Evolutionary conservation across 768 basidiomycete genomes (phyloP), one percentile per base, ranked within the genome.

Genomic region (Stropharia rugosoannulata): DNA sequence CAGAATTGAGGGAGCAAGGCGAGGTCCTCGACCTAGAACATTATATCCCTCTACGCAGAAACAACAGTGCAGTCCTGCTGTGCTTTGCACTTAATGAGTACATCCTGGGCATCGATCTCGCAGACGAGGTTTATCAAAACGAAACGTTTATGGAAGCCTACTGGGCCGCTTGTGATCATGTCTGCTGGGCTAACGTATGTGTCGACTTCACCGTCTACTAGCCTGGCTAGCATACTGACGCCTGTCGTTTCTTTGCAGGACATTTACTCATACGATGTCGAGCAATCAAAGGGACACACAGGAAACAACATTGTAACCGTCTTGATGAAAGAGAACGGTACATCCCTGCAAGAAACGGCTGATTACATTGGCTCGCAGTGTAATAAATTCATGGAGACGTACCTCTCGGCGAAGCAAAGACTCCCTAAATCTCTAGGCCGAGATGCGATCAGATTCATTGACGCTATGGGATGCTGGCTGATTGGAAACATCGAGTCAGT

Each of bases 281-380:
- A 90, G 62, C 84, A 86, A 61, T 78, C 81, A 49, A 80, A 80
- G 61, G 88, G 86, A 16, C 80, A 83, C 49, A 74, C 70, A 25
- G 83, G 82, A 54, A 87, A 87, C 64, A 90, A 89, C 65, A 76
- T 89, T 60, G 73, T 90, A 49, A 85, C 84, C 8, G 84, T 88
- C 37, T 76, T 87, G 56, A 87, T 87, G 83, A 68, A 80, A 56
- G 78, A 80, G 59, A 76, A 76, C 51, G 62, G 69, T 18, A 67
- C 85, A 48, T 73, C 75, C 51, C 71, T 88, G 46, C 87, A 89
- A 67, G 75, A 77, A 25, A 83, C 86, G 0, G 75, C 79, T 32
- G 80, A 89, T 64, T 75, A 77, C 59, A 76, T 83, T 58, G 85
- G 85, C 11, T 64, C 62, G 15, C 72, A 81, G 60, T 86, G 77